These are phyloP conservation scores for Fusarium nanum DNA, from an alignment of 2,329 filamentous ascomycete genomes.

Conservation along the genomic window DNA sequence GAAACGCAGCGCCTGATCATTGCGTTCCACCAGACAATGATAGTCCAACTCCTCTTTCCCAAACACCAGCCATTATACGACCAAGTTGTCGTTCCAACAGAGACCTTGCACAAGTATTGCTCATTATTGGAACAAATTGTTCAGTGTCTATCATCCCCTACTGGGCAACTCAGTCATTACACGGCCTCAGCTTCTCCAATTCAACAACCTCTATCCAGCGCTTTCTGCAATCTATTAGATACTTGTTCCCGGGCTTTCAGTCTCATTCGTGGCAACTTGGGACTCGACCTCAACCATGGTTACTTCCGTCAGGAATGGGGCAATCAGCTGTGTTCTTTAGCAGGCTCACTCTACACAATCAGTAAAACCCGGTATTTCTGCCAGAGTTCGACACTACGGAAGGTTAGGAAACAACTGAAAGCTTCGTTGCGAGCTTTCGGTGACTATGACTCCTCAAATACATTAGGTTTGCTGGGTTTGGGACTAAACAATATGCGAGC, in stretches of 20 bases:
- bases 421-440: slow-evolving; percentile 41
- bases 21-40: slow-evolving; percentile 50
- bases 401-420: slow-evolving; percentile 48
- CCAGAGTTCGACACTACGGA: slow-evolving; percentile 41
- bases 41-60: slow-evolving; percentile 52
- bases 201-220: slow-evolving; percentile 43
- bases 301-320: slow-evolving; percentile 42
- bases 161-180: slow-evolving; percentile 39
- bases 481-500: slow-evolving; percentile 32
- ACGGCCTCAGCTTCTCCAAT: slow-evolving; percentile 37
- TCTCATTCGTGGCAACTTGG: slow-evolving; percentile 38
- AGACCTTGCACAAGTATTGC: slow-evolving; percentile 47
- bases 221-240: slow-evolving; percentile 49
- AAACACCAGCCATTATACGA: slow-evolving; percentile 26
- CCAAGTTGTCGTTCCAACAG: slow-evolving; percentile 38
- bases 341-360: slow-evolving; percentile 44
- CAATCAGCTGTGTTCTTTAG: slow-evolving; percentile 41
- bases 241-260: slow-evolving; percentile 49
- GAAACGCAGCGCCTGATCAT: slow-evolving; percentile 45
- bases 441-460: slow-evolving; percentile 28
- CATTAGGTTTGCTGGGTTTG: slow-evolving; percentile 34
- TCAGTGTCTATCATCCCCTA: slow-evolving; percentile 37
- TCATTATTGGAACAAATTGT: slow-evolving; percentile 48
- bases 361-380: slow-evolving; percentile 48
- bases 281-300: slow-evolving; percentile 33